These are phyloP conservation scores for Lentinula sp. DNA, from an alignment of 768 basidiomycete species.

Conservation along the genomic window DNA sequence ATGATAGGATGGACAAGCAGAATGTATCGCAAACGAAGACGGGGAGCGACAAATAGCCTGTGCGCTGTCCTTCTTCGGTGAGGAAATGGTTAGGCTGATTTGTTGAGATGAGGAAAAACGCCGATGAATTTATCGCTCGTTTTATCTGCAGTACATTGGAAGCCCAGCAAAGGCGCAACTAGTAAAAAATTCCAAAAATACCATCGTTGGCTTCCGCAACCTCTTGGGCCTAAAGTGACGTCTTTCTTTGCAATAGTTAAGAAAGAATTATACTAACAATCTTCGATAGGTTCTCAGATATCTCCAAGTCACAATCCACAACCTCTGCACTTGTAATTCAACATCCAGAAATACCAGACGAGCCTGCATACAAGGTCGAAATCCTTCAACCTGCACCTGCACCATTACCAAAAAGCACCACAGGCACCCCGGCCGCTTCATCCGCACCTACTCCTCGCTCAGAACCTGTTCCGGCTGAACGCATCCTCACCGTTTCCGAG, in stretches of 20 bases:
- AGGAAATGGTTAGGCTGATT: conserved; percentile 70
- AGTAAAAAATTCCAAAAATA: conserved; percentile 91
- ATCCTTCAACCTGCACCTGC: conserved; percentile 74
- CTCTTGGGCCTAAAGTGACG: conserved; percentile 84
- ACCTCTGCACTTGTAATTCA: conserved; percentile 71
- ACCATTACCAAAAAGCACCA: conserved; percentile 46
- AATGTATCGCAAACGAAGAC: conserved; percentile 97
- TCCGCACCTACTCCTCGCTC: conserved; percentile 66
- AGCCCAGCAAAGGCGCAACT: conserved; percentile 92
- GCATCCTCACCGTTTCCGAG: conserved; percentile 77
- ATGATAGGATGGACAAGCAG: conserved; percentile 77
- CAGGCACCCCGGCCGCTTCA: conserved; percentile 58
- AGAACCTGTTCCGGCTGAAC: conserved; percentile 59
- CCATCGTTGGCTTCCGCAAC: conserved; percentile 92
- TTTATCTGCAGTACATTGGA: conserved; percentile 74
- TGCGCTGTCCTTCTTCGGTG: conserved; percentile 85
- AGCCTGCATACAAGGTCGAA: conserved; percentile 80
- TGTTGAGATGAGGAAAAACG: neutral
- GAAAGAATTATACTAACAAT: neutral
- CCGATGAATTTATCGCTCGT: neutral
- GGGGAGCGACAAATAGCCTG: conserved; percentile 98
- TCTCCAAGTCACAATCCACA: conserved; percentile 44
- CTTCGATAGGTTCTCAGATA: conserved; percentile 66
- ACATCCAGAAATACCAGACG: conserved; percentile 63
- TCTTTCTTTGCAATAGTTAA: neutral